phyloP scores from a whole-genome alignment of 768 basidiomycete species.

The Phaffia australis region DNA sequence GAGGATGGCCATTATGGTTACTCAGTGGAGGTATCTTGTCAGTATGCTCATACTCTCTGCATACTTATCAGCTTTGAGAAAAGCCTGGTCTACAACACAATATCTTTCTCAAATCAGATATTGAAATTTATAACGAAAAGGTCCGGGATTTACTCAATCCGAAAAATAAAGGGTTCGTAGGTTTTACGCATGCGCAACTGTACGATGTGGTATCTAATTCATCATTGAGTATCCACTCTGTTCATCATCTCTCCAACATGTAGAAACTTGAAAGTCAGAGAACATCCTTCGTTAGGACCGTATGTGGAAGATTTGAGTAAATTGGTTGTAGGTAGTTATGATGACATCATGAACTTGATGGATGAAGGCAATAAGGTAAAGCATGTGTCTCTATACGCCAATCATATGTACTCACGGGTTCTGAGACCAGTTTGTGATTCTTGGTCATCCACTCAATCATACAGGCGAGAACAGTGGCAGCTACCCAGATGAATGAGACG shows the following conservation, averaged over 20 bases:
- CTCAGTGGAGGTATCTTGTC: conserved; percentile 85
- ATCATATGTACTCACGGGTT: conserved; percentile 24
- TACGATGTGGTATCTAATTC: neutral
- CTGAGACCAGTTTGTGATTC: neutral
- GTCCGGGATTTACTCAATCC: conserved; percentile 95
- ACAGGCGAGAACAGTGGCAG: conserved; percentile 82
- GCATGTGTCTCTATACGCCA: neutral
- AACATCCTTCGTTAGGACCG: conserved; percentile 78
- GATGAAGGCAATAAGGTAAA: conserved; percentile 87
- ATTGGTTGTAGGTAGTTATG: conserved; percentile 77
- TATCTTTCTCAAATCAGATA: conserved; percentile 40
- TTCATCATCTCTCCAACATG: neutral
- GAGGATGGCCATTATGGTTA: conserved; percentile 48
- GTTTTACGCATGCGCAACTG: neutral
- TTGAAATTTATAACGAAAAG: conserved; percentile 90
- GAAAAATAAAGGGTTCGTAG: conserved; percentile 62
- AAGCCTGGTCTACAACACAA: neutral
- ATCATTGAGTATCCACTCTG: neutral
- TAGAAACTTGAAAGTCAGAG: conserved; percentile 78
- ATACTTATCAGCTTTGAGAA: neutral
- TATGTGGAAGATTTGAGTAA: conserved; percentile 97
- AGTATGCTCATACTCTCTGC: neutral
- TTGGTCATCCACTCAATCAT: neutral
- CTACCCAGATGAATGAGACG: conserved; percentile 99
- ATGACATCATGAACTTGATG: conserved; percentile 99